Base-by-base conservation (phyloP, 495 filamentous ascomycete species). In the Penicillium paradoxum region DNA sequence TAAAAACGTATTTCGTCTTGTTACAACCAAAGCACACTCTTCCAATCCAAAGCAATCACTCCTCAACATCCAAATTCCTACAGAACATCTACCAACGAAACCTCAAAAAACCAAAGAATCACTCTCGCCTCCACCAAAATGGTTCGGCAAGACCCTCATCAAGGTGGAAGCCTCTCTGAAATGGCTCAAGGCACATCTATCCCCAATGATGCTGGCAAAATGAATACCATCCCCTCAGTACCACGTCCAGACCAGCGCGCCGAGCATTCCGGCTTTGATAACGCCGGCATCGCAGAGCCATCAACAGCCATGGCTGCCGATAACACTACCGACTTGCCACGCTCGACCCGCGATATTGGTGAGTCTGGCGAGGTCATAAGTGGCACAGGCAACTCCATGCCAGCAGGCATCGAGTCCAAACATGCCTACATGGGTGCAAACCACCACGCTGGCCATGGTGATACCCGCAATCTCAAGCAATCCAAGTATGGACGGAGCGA, bases 121-220 rank as follows among this genome's bases (percentile, higher is more conserved):
- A 59, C 11, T 1, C 2, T 4, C 15, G 37, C 10, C 15, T 43
- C 44, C 33, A 15, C 13, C 51, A 64, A 25, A 56, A 66, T 66
- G 63, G 57, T 51, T 45, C 47, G 19, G 19, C 47, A 56, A 61
- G 48, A 67, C 49, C 45, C 71, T 27, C 67, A 71, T 60, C 54
- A 54, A 45, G 70, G 68, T 40, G 70, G 64, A 46, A 61, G 52
- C 40, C 64, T 71, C 55, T 67, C 63, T 36, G 73, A 83, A 24
- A 81, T 83, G 74, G 80, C 81, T 13, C 60, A 63, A 1, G 81
- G 80, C 53, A 84, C 79, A 13, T 64, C 50, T 2, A 75, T 82
- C 25, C 80, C 79, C 54, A 73, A 75, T 45, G 78, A 81, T 56
- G 79, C 80, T 17, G 78, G 76, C 53, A 67, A 69, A 13, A 72